Evolutionary conservation across 306 rosid genomes (phyloP), one percentile per base, ranked within the genome.

Genomic region (Lathyrus sativus): DNA sequence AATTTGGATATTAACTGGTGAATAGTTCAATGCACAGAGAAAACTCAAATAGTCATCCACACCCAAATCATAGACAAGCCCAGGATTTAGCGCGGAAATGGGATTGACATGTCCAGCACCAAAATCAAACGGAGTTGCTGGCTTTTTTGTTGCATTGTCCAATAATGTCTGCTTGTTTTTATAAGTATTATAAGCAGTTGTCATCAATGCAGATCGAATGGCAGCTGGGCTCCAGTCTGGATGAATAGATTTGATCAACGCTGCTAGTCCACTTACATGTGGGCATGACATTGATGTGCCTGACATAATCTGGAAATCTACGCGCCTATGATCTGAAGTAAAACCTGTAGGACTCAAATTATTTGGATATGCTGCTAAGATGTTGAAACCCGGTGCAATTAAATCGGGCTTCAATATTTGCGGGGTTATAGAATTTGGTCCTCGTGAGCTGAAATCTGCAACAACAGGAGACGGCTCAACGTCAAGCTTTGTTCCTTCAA

Each of bases 201-300:
- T 91, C 90, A 91, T 87, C 0, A 91, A 80, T 7, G 97, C 95
- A 28, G 97, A 91, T 0, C 96, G 81, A 51, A 91, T 84, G 3
- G 79, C 81, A 6, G 90, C 91, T 0, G 95, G 95, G 78, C 87
- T 87, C 98, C 98, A 91, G 4, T 89, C 84, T 10, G 88, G 96
- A 54, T 83, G 91, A 46, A 66, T 76, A 2, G 85, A 84, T 67
- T 89, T 91, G 55, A 89, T 51, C 22, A 91, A 57, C 4, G 88
- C 91, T 0, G 90, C 95, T 31, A 91, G 59, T 1, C 95, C 97
- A 7, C 93, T 91, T 17, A 81, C 87, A 75, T 88, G 97, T 6
- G 97, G 97, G 51, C 96, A 91, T n/a, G 96, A 69, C 97, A 91
- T 91, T 15, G 97, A 91, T 54, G 96, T 91, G 6, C 97, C 97